These are phyloP conservation scores for Neolentinus lepideus DNA, from an alignment of 1,284 basidiomycete species.

Conservation along the genomic window DNA sequence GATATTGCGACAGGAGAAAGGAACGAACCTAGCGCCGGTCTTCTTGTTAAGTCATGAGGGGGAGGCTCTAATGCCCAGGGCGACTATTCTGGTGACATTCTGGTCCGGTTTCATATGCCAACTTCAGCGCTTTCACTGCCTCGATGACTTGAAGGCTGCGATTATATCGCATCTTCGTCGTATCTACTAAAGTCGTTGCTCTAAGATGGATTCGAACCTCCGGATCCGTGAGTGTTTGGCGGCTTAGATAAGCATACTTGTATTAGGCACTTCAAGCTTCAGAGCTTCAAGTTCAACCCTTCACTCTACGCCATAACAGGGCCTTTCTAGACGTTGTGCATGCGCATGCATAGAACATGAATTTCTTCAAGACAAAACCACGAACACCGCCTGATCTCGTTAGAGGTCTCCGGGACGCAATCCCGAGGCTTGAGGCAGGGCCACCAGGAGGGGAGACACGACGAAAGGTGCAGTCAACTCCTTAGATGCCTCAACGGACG, in stretches of 20 bases:
- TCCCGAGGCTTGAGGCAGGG: constrained; percentile 68
- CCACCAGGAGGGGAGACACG: constrained; percentile 70
- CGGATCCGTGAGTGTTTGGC: not conserved
- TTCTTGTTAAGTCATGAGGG: not conserved
- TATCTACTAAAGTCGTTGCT: too few relatives aligned
- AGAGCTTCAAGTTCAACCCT: not conserved
- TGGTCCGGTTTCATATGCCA: not conserved
- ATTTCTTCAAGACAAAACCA: constrained; percentile 91
- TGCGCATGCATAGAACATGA: constrained; percentile 47
- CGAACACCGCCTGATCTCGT: constrained; percentile 84
- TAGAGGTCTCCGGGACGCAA: constrained; percentile 69
- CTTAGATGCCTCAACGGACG: not conserved
- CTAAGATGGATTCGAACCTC: not conserved
- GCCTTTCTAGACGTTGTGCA: not conserved
- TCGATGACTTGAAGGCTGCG: not conserved
- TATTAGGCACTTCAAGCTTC: not conserved
- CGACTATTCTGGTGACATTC: not conserved
- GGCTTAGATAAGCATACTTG: not conserved
- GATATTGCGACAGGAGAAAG: not conserved
- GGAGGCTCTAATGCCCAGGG: not conserved
- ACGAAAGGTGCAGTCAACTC: constrained; percentile 55
- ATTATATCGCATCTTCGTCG: too few relatives aligned
- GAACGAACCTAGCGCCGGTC: not conserved
- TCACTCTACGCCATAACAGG: not conserved
- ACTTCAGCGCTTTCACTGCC: not conserved